phyloP scores from a whole-genome alignment of 345 rosid genomes.

The Salix exigua region DNA sequence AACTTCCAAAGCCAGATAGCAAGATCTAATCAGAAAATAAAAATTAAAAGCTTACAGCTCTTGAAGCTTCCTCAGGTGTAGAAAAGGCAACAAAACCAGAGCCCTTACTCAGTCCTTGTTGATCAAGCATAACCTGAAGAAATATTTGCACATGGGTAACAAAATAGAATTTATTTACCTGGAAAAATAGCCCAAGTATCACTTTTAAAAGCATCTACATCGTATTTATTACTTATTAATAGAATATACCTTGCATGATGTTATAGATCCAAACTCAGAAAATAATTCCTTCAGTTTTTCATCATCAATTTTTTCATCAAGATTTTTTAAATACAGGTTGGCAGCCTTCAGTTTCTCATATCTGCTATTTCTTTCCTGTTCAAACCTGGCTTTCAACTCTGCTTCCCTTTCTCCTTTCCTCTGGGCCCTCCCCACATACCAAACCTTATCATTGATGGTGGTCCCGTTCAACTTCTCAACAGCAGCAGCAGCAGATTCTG shows the following conservation, averaged over 20 bases:
- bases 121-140: conserved; percentile 52
- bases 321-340: conserved; percentile 62
- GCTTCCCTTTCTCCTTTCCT: conserved; percentile 65
- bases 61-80: conserved; percentile 60
- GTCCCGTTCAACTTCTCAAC: conserved; percentile 59
- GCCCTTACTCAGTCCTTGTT: conserved; percentile 58
- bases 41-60: conserved; percentile 44
- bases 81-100: conserved; percentile 75
- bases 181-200: background rate
- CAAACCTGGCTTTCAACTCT: conserved; percentile 57
- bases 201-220: background rate
- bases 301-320: conserved; percentile 55
- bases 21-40: background rate
- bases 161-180: background rate
- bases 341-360: conserved; percentile 56
- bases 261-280: conserved; percentile 55
- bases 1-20: background rate
- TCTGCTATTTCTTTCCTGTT: conserved; percentile 48
- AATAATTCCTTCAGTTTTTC: conserved; percentile 61
- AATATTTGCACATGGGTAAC: background rate
- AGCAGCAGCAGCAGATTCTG: conserved; percentile 54
- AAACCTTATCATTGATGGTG: conserved; percentile 33
- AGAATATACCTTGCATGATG: conserved; percentile 56
- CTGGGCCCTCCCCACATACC: conserved; percentile 75
- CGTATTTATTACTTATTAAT: background rate